These are phyloP conservation scores for Marasmius sp. DNA, from an alignment of 1,284 basidiomycete species.

Conservation along the genomic window DNA sequence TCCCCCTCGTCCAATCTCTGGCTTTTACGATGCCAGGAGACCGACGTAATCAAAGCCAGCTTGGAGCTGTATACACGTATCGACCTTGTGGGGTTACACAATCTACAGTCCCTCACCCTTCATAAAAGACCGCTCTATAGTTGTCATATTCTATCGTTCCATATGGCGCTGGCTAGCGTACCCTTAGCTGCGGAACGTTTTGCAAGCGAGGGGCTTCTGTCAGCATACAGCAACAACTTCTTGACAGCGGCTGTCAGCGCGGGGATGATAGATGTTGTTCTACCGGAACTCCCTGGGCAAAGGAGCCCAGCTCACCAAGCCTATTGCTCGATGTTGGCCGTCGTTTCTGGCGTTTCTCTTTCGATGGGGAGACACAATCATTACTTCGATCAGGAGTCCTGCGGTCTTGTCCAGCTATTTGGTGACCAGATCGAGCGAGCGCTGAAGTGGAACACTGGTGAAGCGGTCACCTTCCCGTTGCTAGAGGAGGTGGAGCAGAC, in stretches of 20 bases:
- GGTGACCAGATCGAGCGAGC: conserved; percentile 77
- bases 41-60: conserved; percentile 75
- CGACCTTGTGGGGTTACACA: conserved; percentile 68
- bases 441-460: conserved; percentile 79
- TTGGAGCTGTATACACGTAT: conserved; percentile 73
- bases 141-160: conserved; percentile 78
- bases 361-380: conserved; percentile 70
- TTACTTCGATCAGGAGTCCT: conserved; percentile 85
- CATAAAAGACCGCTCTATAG: conserved; percentile 70
- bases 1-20: conserved; percentile 67
- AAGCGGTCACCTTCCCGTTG: conserved; percentile 68
- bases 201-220: conserved; percentile 80
- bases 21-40: conserved; percentile 81
- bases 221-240: conserved; percentile 82
- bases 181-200: conserved; percentile 81
- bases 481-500: conserved; percentile 83
- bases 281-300: conserved; percentile 70
- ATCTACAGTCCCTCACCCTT: conserved; percentile 57
- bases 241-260: conserved; percentile 75
- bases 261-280: conserved; percentile 67
- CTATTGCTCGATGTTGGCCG: conserved; percentile 85
- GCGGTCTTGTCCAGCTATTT: conserved; percentile 84
- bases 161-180: conserved; percentile 82
- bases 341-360: conserved; percentile 74
- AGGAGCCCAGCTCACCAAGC: conserved; percentile 76